Conservation (phyloP, 2,329 filamentous ascomycete species). For the Diaporthe citrichinensis region DNA sequence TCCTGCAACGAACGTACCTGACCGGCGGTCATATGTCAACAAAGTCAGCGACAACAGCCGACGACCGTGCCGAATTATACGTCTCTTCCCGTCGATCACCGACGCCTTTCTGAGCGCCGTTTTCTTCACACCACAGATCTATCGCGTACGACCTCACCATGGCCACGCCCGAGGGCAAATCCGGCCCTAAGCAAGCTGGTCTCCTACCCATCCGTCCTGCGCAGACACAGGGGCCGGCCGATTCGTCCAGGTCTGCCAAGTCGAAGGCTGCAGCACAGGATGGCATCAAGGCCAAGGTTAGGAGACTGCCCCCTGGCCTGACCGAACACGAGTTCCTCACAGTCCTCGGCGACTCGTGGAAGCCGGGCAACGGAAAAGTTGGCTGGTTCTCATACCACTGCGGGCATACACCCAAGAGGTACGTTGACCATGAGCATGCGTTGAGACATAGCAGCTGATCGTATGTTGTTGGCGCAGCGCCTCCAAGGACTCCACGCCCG, state of each 20-base stretch:
- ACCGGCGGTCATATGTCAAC: neutral
- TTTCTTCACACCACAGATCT: neutral
- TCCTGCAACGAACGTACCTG: neutral
- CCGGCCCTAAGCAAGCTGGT: conserved; percentile 58
- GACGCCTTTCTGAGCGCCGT: neutral
- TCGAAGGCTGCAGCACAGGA: conserved; percentile 53
- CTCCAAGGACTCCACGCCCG: conserved; percentile 87
- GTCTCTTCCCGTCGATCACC: neutral
- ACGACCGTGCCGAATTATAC: neutral
- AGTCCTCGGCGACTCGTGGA: conserved; percentile 85
- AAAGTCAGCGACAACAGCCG: neutral
- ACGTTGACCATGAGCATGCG: conserved; percentile 50
- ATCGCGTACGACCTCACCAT: conserved; percentile 38
- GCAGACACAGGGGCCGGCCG: conserved; percentile 46
- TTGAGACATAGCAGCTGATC: conserved; percentile 20
- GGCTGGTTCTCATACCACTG: conserved; percentile 81
- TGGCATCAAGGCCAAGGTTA: conserved; percentile 86
- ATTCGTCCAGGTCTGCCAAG: conserved; percentile 59
- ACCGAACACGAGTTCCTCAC: conserved; percentile 82
- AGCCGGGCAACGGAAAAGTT: conserved; percentile 81
- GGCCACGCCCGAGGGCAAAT: conserved; percentile 47
- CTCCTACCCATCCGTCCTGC: conserved; percentile 64
- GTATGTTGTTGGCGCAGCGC: conserved; percentile 63
- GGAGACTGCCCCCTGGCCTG: conserved; percentile 88
- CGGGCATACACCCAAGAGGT: conserved; percentile 88